phyloP scores from a whole-genome alignment of 139 green algal species.

The Coelastrella sp. region DNA sequence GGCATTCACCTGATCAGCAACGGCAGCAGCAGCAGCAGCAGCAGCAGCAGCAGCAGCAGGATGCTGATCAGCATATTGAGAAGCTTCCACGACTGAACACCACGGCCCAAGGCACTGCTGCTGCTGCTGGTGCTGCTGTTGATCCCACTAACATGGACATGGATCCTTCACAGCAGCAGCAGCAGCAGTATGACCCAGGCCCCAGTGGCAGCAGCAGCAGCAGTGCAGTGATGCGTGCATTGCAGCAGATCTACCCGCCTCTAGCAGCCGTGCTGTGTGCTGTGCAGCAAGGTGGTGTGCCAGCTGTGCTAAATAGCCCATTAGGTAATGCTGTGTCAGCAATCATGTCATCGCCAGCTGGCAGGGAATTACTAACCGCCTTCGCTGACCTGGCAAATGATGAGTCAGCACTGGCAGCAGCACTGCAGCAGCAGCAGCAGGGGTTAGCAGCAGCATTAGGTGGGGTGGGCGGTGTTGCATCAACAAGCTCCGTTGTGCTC shows the following conservation, averaged over 20 bases:
- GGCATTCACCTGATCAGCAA: not conserved
- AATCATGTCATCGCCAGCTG: not conserved
- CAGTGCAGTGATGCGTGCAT: not conserved
- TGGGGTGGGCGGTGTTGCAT: not conserved
- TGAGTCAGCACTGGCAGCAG: slow-evolving; percentile 35
- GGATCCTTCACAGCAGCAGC: not conserved
- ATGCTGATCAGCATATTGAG: not conserved
- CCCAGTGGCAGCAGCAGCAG: slow-evolving; percentile 26
- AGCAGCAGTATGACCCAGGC: not conserved
- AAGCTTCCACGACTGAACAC: not conserved
- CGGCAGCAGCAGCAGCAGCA: not conserved
- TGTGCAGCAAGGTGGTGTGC: not conserved
- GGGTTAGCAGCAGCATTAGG: slow-evolving; percentile 9
- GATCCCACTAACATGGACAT: not conserved
- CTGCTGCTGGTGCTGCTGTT: slow-evolving; percentile 4
- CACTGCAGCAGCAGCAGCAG: slow-evolving; percentile 29
- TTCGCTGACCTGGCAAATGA: slow-evolving; percentile 35
- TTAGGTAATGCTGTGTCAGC: slow-evolving; percentile 18
- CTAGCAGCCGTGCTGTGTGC: slow-evolving; percentile 32
- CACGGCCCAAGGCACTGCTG: not conserved
- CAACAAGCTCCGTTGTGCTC: not conserved
- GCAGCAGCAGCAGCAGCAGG: not conserved
- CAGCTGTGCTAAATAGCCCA: slow-evolving; percentile 14
- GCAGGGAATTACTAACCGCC: not conserved
- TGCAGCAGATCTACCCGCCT: slow-evolving; percentile 30